Base-by-base conservation (phyloP, 352 stramenopile species). In the Globisporangium camurandrum region DNA sequence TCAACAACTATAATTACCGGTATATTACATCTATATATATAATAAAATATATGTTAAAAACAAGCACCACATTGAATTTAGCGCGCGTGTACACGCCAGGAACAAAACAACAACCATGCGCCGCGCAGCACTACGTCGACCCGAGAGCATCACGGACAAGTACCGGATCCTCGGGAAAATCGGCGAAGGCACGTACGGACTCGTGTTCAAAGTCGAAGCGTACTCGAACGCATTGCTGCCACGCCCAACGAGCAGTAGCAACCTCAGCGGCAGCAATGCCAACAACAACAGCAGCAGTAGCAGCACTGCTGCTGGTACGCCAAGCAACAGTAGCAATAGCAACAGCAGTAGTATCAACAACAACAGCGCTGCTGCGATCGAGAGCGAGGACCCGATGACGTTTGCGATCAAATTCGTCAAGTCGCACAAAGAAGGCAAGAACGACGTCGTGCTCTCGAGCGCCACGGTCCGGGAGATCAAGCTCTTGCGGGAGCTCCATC, bases 401-500 rank as follows among this genome's bases (percentile, higher is more conserved):
- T 92, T 95, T 49, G 85, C 82, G 14, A 86, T 95, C 56, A 95
- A 94, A 51, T 53, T 95, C 54, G 85, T 95, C 54, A 93, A 95
- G 64, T 82, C 78, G 6, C 86, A 95, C 52, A 94, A 93, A 45
- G 86, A 95, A 52, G 84, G 80, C 27, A 93, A 93, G 55, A 93
- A 92, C 64, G 83, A 95, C 61, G 84, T 90, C 24, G 79, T 95
- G 46, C 64, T 93, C 24, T 94, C 86, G 26, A 95, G 84, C 39
- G 84, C 80, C 14, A 93, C 84, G 0, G 61, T 95, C 37, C 82
- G 86, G n/a, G 86, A 95, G 66, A 95, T 99, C 62, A 97, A 93
- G 60, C 80, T 99, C 41, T 78, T 99, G 20, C 92, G 99, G 52
- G 89, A 97, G 58, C 75, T 99, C 24, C 85, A 97, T 59, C 97